Conservation (phyloP, 768 basidiomycete species). For the Tremella fuciformis region DNA sequence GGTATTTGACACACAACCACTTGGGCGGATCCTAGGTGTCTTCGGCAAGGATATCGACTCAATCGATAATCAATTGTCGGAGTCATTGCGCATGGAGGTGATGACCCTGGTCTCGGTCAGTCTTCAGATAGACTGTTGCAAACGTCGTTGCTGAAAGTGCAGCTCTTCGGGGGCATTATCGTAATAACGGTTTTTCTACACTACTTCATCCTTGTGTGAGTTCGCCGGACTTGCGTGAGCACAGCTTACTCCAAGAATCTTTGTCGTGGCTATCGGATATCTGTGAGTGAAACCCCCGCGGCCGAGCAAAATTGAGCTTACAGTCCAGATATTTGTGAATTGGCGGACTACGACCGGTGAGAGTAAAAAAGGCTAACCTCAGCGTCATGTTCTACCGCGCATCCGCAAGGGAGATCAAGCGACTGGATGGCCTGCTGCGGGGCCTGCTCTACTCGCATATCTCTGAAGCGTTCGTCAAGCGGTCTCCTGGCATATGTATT, state of each 20-base stretch:
- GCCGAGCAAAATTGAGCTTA: slow-evolving; percentile 4
- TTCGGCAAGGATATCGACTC: slow-evolving; percentile 51
- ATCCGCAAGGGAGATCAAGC: slow-evolving; percentile 79
- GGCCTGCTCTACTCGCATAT: slow-evolving; percentile 85
- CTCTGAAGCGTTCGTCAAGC: slow-evolving; percentile 65
- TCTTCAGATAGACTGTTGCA: not conserved
- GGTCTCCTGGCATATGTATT: slow-evolving; percentile 31
- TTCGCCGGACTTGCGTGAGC: not conserved
- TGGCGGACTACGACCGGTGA: not conserved
- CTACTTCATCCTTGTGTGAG: slow-evolving; percentile 45
- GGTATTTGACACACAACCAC: slow-evolving; percentile 32
- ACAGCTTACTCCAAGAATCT: slow-evolving; percentile 20
- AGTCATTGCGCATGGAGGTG: slow-evolving; percentile 54
- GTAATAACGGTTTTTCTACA: slow-evolving; percentile 46
- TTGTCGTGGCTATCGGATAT: slow-evolving; percentile 38
- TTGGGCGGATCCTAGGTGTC: slow-evolving; percentile 45
- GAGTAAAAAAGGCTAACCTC: slow-evolving; percentile 29
- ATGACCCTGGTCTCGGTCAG: slow-evolving; percentile 62
- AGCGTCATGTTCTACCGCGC: slow-evolving; percentile 76
- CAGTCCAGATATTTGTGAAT: slow-evolving; percentile 28
- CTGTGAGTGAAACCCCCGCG: slow-evolving; percentile 13
- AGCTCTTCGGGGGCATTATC: slow-evolving; percentile 37
- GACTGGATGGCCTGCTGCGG: slow-evolving; percentile 68
- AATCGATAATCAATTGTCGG: slow-evolving; percentile 45
- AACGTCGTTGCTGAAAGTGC: not conserved